phyloP scores from a whole-genome alignment of 2,329 filamentous ascomycete species.

The Xylariaceae sp. region DNA sequence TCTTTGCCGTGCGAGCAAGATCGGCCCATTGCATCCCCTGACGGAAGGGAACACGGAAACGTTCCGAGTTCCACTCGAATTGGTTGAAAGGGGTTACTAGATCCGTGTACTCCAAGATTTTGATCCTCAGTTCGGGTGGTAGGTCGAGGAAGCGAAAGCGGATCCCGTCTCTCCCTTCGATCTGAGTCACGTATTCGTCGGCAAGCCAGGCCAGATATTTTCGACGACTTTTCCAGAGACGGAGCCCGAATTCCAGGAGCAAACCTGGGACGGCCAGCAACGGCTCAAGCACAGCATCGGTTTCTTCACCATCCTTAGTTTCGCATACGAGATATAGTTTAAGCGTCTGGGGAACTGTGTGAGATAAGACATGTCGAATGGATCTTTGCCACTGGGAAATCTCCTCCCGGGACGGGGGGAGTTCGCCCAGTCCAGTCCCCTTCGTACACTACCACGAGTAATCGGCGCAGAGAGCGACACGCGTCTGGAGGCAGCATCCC shows the following conservation, averaged over 20 bases:
- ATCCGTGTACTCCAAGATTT: constrained; percentile 22
- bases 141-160: constrained; percentile 17
- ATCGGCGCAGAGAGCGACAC: too few relatives aligned
- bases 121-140: constrained; percentile 17
- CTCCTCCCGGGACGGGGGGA: not conserved
- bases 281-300: not conserved
- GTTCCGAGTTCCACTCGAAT: constrained; percentile 15
- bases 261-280: not conserved
- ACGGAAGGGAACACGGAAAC: constrained; percentile 1
- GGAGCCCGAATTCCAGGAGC: not conserved
- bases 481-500: too few relatives aligned
- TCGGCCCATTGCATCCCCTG: too few relatives aligned
- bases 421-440: too few relatives aligned
- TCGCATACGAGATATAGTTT: not conserved
- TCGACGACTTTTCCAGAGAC: not conserved
- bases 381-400: not conserved
- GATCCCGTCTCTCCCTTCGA: not conserved
- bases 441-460: too few relatives aligned
- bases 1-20: too few relatives aligned
- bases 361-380: not conserved
- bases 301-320: not conserved
- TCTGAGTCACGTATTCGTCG: not conserved
- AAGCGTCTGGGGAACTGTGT: not conserved
- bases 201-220: not conserved
- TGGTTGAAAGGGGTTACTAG: constrained; percentile 18